These are phyloP conservation scores for Penicillium sp. DNA, from an alignment of 2,329 filamentous ascomycete genomes.

Conservation along the genomic window DNA sequence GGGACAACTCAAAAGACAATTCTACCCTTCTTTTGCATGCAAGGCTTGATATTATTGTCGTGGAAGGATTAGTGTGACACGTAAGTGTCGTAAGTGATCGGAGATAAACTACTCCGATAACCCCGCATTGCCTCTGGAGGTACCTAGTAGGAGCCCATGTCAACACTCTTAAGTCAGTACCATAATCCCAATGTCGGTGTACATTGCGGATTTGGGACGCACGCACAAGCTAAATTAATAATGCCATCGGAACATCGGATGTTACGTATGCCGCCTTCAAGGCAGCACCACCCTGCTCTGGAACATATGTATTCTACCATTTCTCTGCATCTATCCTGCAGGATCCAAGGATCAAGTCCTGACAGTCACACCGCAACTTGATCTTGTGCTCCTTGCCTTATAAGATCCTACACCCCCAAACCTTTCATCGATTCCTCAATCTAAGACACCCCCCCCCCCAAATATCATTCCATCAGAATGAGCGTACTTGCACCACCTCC, in stretches of 20 bases:
- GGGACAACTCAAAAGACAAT: too few relatives aligned
- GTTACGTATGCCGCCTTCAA: background rate
- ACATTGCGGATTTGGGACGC: background rate
- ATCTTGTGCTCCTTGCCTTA: background rate
- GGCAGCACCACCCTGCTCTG: background rate
- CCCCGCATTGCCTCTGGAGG: too few relatives aligned
- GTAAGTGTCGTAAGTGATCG: too few relatives aligned
- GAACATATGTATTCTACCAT: too few relatives aligned
- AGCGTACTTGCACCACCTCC: background rate
- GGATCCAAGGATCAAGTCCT: background rate
- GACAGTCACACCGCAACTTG: background rate
- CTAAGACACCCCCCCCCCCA: too few relatives aligned
- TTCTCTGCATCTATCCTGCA: too few relatives aligned
- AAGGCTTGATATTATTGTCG: too few relatives aligned
- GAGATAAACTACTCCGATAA: too few relatives aligned
- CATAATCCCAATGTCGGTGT: background rate
- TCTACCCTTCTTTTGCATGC: too few relatives aligned
- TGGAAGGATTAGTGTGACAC: too few relatives aligned
- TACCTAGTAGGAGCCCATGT: too few relatives aligned
- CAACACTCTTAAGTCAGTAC: constrained; percentile 10
- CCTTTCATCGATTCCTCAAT: too few relatives aligned
- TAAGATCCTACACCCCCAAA: background rate
- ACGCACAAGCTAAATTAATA: background rate
- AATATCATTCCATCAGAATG: background rate
- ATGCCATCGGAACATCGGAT: background rate